Percentiles rank a stretch among this genome's conserved stretches.
Conservation (phyloP, 495 filamentous ascomycete species). For the Astrocystis sublimbata region DNA sequence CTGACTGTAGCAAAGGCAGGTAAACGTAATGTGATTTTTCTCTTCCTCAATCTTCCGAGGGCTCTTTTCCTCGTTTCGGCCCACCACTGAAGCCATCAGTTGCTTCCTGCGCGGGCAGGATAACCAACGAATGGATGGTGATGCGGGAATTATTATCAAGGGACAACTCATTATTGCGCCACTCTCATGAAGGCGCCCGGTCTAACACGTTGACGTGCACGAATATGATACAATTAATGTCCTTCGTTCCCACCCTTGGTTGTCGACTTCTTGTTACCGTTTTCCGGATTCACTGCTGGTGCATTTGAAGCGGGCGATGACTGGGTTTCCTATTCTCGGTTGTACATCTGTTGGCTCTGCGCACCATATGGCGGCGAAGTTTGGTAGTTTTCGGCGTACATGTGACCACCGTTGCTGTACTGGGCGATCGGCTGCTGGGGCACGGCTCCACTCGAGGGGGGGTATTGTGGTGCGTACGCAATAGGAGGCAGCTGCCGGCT, state of each 20-base stretch:
- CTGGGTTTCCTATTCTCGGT: conserved; percentile 53
- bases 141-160: neutral
- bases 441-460: conserved; percentile 61
- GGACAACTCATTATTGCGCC: conserved; percentile 14
- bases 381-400: conserved; percentile 57
- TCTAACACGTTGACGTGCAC: conserved; percentile 6
- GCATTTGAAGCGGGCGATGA: neutral
- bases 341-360: conserved; percentile 70
- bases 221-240: conserved; percentile 14
- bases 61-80: neutral
- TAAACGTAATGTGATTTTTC: conserved; percentile 16
- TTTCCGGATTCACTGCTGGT: neutral
- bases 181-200: conserved; percentile 8
- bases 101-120: neutral
- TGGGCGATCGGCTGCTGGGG: conserved; percentile 63
- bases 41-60: neutral
- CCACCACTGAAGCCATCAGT: neutral
- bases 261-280: neutral
- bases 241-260: neutral
- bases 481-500: conserved; percentile 76
- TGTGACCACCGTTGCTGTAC: conserved; percentile 53
- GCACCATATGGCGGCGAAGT: conserved; percentile 76
- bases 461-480: conserved; percentile 75
- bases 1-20: conserved; percentile 11
- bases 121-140: neutral